Base-by-base conservation (phyloP, 257 asterid species). In the Salvia splendens region DNA sequence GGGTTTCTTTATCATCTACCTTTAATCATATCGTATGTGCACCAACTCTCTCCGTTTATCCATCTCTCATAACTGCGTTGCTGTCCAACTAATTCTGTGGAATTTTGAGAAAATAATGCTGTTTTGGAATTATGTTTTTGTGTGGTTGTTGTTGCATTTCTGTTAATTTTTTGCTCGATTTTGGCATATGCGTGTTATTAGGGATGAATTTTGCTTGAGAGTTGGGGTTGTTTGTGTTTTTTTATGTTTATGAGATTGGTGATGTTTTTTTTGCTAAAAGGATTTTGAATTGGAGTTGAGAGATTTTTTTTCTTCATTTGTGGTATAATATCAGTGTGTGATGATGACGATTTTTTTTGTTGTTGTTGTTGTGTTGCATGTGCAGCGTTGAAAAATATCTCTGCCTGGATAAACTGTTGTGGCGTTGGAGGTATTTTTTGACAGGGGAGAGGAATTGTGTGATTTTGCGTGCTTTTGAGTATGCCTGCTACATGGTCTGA, bases 401-500 rank as follows among this genome's bases (percentile, higher is more conserved):
- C 65, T 71, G 73, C 54, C 73, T 65, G 65, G 59, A 20, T 24
- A 53, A 62, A 43, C 59, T 35, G 61, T 60, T 51, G 66, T 50
- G 69, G 62, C 46, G 41, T 71, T 56, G 72, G 67, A 68, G 78
- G 73, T 67, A 28, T 57, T 67, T 60, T 67, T 60, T 55, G 71
- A 49, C 59, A 67, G 67, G 78, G 74, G 69, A 62, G 77, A 45
- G 70, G 67, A 76, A 58, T 70, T 61, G 60, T 60, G 76, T 64
- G 67, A 67, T 65, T 70, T 76, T 77, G 61, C 32, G 61, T 74
- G 72, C 64, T 65, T 66, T 76, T 73, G 68, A 83, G 78, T 69
- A 91, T 91, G 96, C 85, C 95, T 69, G 84, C 88, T 73, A 82
- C 91, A 77, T 86, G 95, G 95, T 89, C 93, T 78, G 96, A 86